A percentile compares a stretch with the other conserved stretches of the same genome.
phyloP scores from a whole-genome alignment of 75 land plant genomes.

The Gnetum montanum region DNA sequence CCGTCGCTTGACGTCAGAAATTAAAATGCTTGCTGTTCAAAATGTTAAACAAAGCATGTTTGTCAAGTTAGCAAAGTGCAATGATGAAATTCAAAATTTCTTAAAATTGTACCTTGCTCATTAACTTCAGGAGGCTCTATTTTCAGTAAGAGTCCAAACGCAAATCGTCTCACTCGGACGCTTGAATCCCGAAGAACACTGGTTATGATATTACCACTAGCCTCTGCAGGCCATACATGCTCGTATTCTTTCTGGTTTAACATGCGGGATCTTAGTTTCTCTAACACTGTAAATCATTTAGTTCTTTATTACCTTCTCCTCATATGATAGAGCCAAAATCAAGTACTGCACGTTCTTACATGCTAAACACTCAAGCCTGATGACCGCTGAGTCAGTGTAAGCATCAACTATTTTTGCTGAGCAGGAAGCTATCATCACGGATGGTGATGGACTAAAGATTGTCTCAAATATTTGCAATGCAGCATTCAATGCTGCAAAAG shows the following conservation, averaged over 20 bases:
- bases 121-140: conserved; percentile 7
- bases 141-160: conserved; percentile 4
- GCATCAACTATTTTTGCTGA: conserved; percentile 3
- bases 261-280: not conserved
- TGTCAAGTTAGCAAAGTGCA: too few relatives aligned
- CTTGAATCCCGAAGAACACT: conserved; percentile 5
- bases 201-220: not conserved
- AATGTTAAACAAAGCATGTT: too few relatives aligned
- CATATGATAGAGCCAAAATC: too few relatives aligned
- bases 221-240: conserved; percentile 4
- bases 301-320: too few relatives aligned
- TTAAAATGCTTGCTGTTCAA: too few relatives aligned
- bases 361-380: conserved; percentile 7
- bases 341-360: conserved; percentile 1
- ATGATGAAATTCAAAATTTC: too few relatives aligned
- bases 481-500: conserved; percentile 6
- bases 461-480: conserved; percentile 8
- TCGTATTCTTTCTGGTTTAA: not conserved
- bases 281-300: conserved; percentile 1
- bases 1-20: too few relatives aligned
- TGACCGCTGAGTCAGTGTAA: conserved; percentile 1
- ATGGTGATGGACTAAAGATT: not conserved
- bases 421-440: not conserved
- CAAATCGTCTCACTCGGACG: conserved; percentile 6
- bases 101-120: conserved; percentile 8